These are phyloP conservation scores for sunflower (Helianthus annuus) DNA, from an alignment of 129 eudicot species.

Conservation along the genomic window DNA sequence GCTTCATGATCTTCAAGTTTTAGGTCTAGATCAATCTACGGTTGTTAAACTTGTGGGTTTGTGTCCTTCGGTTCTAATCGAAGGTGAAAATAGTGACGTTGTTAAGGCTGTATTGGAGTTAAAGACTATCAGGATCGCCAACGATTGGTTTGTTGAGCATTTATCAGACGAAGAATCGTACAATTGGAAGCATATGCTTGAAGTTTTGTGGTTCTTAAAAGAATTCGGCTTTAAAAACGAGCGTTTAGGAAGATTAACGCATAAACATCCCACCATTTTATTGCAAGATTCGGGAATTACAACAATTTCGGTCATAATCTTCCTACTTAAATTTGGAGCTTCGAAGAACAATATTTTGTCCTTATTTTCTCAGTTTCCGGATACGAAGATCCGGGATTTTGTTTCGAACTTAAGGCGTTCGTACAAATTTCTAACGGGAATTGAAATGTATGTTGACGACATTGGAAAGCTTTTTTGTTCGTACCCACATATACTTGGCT, in stretches of 20 bases:
- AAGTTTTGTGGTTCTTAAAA: slow-evolving; percentile 44
- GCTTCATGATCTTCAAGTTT: slow-evolving; percentile 46
- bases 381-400: slow-evolving; percentile 35
- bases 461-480: slow-evolving; percentile 51
- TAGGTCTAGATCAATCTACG: slow-evolving; percentile 40
- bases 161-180: slow-evolving; percentile 47
- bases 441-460: slow-evolving; percentile 55
- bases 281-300: slow-evolving; percentile 53
- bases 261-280: slow-evolving; percentile 50
- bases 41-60: slow-evolving; percentile 54
- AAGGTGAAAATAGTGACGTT: slow-evolving; percentile 27
- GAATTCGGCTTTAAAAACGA: slow-evolving; percentile 45
- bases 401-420: slow-evolving; percentile 46
- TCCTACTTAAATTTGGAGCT: slow-evolving; percentile 68
- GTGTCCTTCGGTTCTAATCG: slow-evolving; percentile 56
- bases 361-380: slow-evolving; percentile 50
- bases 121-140: slow-evolving; percentile 41
- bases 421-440: slow-evolving; percentile 47
- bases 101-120: slow-evolving; percentile 41
- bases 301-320: slow-evolving; percentile 39
- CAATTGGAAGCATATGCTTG: slow-evolving; percentile 57
- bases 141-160: slow-evolving; percentile 57
- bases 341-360: slow-evolving; percentile 39
- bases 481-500: slow-evolving; percentile 58
- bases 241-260: slow-evolving; percentile 41